Evolutionary conservation across 2,329 filamentous ascomycete genomes (phyloP), one percentile per base, ranked within the genome.

Genomic region (Epichloe coenophiala): DNA sequence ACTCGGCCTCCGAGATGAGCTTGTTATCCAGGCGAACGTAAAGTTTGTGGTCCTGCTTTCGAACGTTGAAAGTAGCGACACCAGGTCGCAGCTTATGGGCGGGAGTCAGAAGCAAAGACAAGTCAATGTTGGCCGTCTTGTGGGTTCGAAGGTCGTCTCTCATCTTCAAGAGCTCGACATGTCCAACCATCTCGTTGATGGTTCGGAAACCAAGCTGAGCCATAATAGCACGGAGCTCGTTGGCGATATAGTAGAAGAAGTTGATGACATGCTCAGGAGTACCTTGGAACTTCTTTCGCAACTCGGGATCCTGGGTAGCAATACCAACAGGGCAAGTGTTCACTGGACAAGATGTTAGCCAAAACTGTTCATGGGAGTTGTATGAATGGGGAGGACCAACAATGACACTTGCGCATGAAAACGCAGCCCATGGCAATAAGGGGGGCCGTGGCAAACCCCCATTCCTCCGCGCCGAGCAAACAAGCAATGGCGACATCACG

Each of bases 221-320:
- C 91, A 97, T 96, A 69, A 97, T 95, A 37, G 90, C 88, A 64
- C 91, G 84, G 52, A 97, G 80, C 72, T 97, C 91, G 63, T 97
- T 97, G 59, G 91, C 86, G 48, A 97, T 78, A 63, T 96, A 97
- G 73, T 96, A 97, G 73, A 95, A 95, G 76, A 96, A 96, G 77
- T 96, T 97, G 69, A 97, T 96, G 52, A 95, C 90, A 60, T 96
- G 88, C 71, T 97, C 91, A 11, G 91, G 90, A 1, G 88, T 90
- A 55, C 91, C 91, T 58, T 83, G 76, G 69, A 97, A 96, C 71
- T 96, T 97, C 76, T 90, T 86, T 54, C 91, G 81, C 2, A 97
- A 77, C 64, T 91, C 86, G n/a, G 89, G 89, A 60, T 96, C 90
- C 64, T 97, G 91, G 1, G 90, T 95, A 3, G 91, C 91, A 54